A percentile compares a stretch with the other conserved stretches of the same genome.
phyloP scores from a whole-genome alignment of 2,329 filamentous ascomycete genomes.

The Aspergillus fumigatiaffinis region DNA sequence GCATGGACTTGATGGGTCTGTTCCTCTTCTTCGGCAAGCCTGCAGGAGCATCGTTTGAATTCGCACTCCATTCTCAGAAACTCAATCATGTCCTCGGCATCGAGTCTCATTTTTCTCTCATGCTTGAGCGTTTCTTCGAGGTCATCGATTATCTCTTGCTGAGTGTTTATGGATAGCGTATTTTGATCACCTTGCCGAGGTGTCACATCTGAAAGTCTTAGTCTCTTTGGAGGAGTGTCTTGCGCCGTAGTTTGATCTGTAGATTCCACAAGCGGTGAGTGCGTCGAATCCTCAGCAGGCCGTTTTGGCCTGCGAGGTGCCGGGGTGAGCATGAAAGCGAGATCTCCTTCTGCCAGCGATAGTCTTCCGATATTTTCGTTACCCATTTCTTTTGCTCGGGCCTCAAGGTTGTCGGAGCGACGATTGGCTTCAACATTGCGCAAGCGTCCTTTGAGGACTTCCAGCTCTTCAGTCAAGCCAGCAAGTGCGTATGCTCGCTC shows the following conservation, averaged over 20 bases:
- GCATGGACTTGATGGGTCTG: constrained; percentile 39
- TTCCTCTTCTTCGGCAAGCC: constrained; percentile 41
- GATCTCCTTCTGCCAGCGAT: constrained; percentile 30
- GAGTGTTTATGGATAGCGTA: constrained; percentile 19
- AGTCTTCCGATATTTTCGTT: constrained; percentile 25
- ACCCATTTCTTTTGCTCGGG: constrained; percentile 28
- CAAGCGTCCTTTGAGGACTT: constrained; percentile 40
- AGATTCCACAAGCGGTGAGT: constrained; percentile 13
- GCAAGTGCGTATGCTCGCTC: constrained; percentile 45
- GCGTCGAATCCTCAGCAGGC: constrained; percentile 25
- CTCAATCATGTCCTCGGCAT: constrained; percentile 55
- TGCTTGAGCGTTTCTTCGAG: constrained; percentile 48
- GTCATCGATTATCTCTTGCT: constrained; percentile 43
- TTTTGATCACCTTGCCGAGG: constrained; percentile 24
- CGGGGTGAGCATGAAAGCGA: constrained; percentile 27
- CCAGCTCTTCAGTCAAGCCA: constrained; percentile 43
- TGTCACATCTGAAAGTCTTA: constrained; percentile 28
- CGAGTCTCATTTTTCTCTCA: constrained; percentile 48
- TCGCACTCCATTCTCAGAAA: constrained; percentile 49
- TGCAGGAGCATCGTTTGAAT: constrained; percentile 46
- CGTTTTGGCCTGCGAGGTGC: constrained; percentile 34
- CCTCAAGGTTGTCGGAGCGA: constrained; percentile 30
- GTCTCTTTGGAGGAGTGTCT: constrained; percentile 33
- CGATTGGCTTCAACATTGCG: constrained; percentile 37
- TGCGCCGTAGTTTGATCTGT: constrained; percentile 10